Conservation (phyloP, 345 rosid species). For the Laguncularia racemosa region DNA sequence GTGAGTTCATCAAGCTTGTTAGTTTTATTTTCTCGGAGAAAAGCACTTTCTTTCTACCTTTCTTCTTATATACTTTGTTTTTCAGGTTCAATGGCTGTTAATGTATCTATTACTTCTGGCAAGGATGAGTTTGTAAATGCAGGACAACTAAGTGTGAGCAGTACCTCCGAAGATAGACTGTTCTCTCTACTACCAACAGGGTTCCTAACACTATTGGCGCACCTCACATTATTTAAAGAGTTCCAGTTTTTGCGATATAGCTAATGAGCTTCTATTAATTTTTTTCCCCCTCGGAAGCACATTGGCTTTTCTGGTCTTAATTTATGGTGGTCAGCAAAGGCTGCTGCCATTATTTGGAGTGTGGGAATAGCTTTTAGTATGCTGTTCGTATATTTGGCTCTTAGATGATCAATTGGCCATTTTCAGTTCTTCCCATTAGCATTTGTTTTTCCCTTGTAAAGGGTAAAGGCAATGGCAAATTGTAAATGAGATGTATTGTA, state of each 20-base stretch:
- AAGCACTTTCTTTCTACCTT: not conserved
- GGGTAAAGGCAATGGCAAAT: conserved; percentile 7
- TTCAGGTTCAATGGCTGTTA: conserved; percentile 79
- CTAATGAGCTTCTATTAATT: not conserved
- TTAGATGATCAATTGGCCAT: too few relatives aligned
- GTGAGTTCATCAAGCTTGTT: conserved; percentile 42
- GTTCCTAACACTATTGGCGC: conserved; percentile 28
- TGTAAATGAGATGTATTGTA: conserved; percentile 26
- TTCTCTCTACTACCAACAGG: conserved; percentile 29
- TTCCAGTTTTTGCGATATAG: conserved; percentile 18
- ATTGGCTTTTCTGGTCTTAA: not conserved
- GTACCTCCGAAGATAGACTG: conserved; percentile 37
- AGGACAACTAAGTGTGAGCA: conserved; percentile 40
- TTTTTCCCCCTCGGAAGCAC: not conserved
- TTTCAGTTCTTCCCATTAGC: too few relatives aligned
- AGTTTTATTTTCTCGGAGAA: not conserved
- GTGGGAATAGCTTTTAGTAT: not conserved
- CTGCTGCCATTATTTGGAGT: conserved; percentile 9
- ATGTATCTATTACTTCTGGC: conserved; percentile 69
- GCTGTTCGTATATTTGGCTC: not conserved
- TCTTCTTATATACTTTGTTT: not conserved
- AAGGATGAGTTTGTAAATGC: conserved; percentile 59
- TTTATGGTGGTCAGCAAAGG: conserved; percentile 21
- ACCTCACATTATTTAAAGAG: conserved; percentile 19
- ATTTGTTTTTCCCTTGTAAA: not conserved